A percentile compares a stretch with the other conserved stretches of the same genome.
Evolutionary conservation across 129 eudicot species (phyloP).

Genomic region (Chrysanthemum lavandulifolium): DNA sequence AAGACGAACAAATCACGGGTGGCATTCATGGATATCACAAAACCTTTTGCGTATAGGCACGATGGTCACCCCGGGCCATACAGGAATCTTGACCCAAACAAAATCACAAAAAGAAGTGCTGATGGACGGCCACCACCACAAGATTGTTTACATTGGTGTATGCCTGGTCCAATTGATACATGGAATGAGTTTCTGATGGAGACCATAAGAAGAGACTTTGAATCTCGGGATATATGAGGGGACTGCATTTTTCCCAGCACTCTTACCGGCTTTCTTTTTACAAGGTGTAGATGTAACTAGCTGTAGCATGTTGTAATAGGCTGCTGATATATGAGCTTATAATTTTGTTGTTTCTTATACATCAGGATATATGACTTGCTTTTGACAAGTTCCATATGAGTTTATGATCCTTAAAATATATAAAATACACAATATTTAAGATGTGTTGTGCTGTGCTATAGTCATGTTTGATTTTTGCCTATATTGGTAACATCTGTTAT

Average conservation of each 20-base stretch:
- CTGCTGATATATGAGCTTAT: constrained; percentile 20
- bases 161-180: constrained; percentile 96
- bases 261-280: background rate
- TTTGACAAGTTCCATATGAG: background rate
- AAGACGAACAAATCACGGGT: constrained; percentile 52
- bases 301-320: constrained; percentile 32
- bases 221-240: constrained; percentile 29
- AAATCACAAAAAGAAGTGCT: constrained; percentile 68
- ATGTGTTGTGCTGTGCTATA: background rate
- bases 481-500: background rate
- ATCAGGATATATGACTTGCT: background rate
- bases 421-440: background rate
- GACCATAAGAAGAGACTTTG: constrained; percentile 69
- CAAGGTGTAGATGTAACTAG: constrained; percentile 21
- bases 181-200: constrained; percentile 91
- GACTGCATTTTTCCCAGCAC: background rate
- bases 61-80: constrained; percentile 99
- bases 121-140: constrained; percentile 93
- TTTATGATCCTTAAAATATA: constrained; percentile 14
- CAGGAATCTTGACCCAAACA: constrained; percentile 78
- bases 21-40: constrained; percentile 77
- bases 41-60: constrained; percentile 66
- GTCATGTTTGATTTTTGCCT: background rate
- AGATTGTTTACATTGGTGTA: constrained; percentile 99
- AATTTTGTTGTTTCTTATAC: background rate